These are phyloP conservation scores for Talaromyces sp. DNA, from an alignment of 2,329 filamentous ascomycete species.

Conservation along the genomic window DNA sequence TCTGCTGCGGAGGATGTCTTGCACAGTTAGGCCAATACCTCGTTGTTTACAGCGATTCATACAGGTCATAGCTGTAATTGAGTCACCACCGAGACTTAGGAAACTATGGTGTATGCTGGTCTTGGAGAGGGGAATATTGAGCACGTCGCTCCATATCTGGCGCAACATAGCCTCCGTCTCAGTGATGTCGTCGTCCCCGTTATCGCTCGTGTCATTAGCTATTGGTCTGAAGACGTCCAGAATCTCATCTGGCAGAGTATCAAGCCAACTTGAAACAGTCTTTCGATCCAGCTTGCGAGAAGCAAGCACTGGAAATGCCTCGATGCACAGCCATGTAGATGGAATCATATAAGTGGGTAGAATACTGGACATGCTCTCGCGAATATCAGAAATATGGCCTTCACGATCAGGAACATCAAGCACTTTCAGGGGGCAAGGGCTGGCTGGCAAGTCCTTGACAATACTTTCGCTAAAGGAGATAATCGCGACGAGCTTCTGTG, in stretches of 20 bases:
- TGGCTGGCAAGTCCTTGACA: background rate
- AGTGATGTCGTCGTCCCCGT: conserved; percentile 18
- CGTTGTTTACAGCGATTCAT: conserved; percentile 44
- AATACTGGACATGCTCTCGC: background rate
- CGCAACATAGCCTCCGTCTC: conserved; percentile 28
- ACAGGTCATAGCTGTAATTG: conserved; percentile 49
- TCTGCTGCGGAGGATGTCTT: conserved; percentile 45
- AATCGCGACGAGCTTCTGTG: conserved; percentile 13
- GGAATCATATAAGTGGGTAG: conserved; percentile 15
- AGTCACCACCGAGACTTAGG: conserved; percentile 45
- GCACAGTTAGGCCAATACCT: conserved; percentile 43
- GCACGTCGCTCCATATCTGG: conserved; percentile 35
- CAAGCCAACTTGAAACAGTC: conserved; percentile 6
- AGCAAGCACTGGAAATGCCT: conserved; percentile 8
- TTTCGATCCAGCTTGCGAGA: conserved; percentile 14
- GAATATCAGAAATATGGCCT: conserved; percentile 14
- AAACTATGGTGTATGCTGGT: conserved; percentile 38
- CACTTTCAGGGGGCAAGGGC: conserved; percentile 1
- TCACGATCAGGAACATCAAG: conserved; percentile 5
- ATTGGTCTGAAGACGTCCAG: conserved; percentile 35
- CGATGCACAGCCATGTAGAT: conserved; percentile 12
- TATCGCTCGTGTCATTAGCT: conserved; percentile 17
- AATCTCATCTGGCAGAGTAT: conserved; percentile 21
- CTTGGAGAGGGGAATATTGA: conserved; percentile 32
- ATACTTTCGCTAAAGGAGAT: background rate